These are phyloP conservation scores for Helotiales sp. DNA, from an alignment of 2,329 filamentous ascomycete genomes.

Conservation along the genomic window DNA sequence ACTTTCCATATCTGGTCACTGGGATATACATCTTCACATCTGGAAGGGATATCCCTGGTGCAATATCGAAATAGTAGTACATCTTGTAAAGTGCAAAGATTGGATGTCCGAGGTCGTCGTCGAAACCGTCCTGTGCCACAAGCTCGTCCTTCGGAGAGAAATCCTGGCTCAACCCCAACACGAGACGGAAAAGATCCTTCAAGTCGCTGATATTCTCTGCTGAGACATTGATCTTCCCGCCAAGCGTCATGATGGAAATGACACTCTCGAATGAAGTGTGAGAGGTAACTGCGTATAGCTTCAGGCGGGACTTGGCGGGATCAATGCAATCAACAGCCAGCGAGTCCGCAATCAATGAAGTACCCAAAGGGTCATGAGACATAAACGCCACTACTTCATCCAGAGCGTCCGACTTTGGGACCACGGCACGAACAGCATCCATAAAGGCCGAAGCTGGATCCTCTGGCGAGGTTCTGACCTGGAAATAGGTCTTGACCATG, in stretches of 20 bases:
- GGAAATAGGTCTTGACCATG: background rate
- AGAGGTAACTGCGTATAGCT: background rate
- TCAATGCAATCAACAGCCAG: background rate
- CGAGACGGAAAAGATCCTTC: background rate
- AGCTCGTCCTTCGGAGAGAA: background rate
- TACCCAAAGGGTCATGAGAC: background rate
- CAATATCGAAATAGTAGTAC: background rate
- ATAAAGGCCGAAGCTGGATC: background rate
- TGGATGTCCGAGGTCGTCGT: background rate
- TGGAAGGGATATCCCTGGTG: background rate
- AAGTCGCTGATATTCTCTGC: background rate
- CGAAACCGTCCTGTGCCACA: background rate
- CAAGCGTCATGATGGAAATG: background rate
- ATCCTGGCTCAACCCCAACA: background rate
- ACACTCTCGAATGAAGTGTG: background rate
- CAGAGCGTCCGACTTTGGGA: background rate
- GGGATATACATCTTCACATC: background rate
- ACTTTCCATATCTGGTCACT: background rate
- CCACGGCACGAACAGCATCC: background rate
- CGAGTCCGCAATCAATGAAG: background rate
- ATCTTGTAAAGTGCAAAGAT: no score
- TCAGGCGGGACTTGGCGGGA: background rate
- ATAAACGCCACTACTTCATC: background rate
- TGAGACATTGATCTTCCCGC: background rate
- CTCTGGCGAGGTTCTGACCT: background rate